Evolutionary conservation across 2,329 filamentous ascomycete genomes (phyloP).

Genomic region (Colletotrichum falcatum): DNA sequence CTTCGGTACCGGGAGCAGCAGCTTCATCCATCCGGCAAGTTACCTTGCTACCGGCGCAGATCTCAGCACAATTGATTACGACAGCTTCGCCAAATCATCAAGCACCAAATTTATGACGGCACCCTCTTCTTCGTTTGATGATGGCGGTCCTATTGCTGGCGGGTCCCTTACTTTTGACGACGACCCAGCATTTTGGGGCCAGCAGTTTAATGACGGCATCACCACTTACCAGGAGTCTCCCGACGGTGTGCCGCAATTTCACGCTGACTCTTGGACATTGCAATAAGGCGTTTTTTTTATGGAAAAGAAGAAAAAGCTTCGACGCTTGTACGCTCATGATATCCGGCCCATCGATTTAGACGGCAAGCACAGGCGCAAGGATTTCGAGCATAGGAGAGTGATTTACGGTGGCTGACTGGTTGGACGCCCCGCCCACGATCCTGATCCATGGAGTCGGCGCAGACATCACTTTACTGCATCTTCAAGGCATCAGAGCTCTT

Average conservation of each 20-base stretch:
- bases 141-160: slow-evolving; percentile 53
- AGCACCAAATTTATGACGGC: slow-evolving; percentile 59
- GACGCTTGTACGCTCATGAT: slow-evolving; percentile 32
- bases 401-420: slow-evolving; percentile 9
- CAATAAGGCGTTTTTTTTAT: slow-evolving; percentile 29
- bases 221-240: slow-evolving; percentile 48
- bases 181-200: slow-evolving; percentile 63
- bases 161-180: slow-evolving; percentile 63
- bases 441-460: slow-evolving; percentile 31
- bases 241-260: slow-evolving; percentile 43
- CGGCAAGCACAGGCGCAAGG: slow-evolving; percentile 38
- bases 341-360: slow-evolving; percentile 37
- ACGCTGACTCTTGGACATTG: slow-evolving; percentile 36
- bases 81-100: slow-evolving; percentile 66
- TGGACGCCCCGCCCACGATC: slow-evolving; percentile 6
- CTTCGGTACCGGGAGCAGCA: slow-evolving; percentile 60
- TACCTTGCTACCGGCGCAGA: slow-evolving; percentile 60
- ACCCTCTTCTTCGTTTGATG: slow-evolving; percentile 54
- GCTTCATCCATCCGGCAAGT: slow-evolving; percentile 45
- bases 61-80: slow-evolving; percentile 64
- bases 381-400: slow-evolving; percentile 26
- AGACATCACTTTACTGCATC: not conserved
- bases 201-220: slow-evolving; percentile 54
- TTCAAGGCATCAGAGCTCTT: not conserved
- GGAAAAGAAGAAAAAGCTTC: slow-evolving; percentile 9